A percentile compares a stretch with the other conserved stretches of the same genome.
phyloP scores from a whole-genome alignment of 2,329 filamentous ascomycete genomes.

The Penicillium sp. region DNA sequence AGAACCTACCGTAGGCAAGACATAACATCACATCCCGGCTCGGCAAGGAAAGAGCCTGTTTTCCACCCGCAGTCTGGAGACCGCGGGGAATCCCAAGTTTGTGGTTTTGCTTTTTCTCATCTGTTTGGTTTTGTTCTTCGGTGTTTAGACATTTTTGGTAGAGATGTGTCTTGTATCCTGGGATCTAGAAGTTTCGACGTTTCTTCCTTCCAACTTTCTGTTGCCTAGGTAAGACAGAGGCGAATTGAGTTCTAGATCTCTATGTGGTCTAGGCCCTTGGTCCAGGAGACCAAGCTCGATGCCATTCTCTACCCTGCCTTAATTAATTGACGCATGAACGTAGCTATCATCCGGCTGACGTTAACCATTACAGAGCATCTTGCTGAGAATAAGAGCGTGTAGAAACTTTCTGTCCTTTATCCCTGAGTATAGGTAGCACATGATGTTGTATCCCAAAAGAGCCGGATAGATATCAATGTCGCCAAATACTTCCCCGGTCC shows the following conservation, averaged over 20 bases:
- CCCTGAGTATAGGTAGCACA: no score
- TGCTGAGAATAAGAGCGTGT: no score
- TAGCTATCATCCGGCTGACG: no score
- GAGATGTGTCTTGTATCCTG: neutral
- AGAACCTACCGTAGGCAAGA: neutral
- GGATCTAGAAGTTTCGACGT: neutral
- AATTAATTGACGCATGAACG: no score
- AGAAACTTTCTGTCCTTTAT: no score
- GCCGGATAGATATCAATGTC: neutral
- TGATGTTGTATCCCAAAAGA: no score
- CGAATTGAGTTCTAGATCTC: neutral
- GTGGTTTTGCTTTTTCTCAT: neutral
- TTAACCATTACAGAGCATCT: no score
- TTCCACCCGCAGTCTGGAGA: neutral
- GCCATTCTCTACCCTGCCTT: neutral
- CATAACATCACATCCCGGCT: neutral
- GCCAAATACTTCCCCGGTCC: neutral
- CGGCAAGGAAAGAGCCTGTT: neutral
- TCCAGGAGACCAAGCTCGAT: neutral
- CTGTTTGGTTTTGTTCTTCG: neutral
- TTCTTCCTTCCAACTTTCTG: no score
- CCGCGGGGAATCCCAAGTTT: no score
- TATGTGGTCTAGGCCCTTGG: neutral
- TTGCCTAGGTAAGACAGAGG: no score
- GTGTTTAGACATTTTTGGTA: neutral